Base-by-base conservation (phyloP, 192 early-diverging fungal species). In the Entophlyctis luteolus region DNA sequence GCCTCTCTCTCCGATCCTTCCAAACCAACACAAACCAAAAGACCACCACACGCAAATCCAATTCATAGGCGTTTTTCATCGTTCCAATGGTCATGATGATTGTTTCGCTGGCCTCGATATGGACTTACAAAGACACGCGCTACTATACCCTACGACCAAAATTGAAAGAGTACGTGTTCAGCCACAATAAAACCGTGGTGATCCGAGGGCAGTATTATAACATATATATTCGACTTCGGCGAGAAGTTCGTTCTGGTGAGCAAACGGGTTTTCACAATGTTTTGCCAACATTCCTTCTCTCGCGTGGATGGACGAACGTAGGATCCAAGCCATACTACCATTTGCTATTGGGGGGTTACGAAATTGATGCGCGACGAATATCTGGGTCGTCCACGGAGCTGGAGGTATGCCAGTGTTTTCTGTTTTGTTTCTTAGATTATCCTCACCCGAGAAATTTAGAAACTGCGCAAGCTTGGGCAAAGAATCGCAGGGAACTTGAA, bases 71-170 rank as follows among this genome's bases (percentile, higher is more conserved):
- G 10, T 71, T 71, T 27, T 71, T 71, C 38, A 56, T 71, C 23
- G 29, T 65, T 0, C 70, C 70, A 10, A 23, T 71, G 48, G 22
- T 71, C 22, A 29, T 55, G 0, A 46, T 56, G 50, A 48, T 71
- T 22, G 55, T 71, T 4, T 71, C 70, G 12, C 48, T 71, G 6
- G 62, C 60, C 2, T 37, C 59, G 20, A 65, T 71, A 8, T 71
- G 70, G 70, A 71, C 62, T 35, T 71, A 65, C 53, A 71, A 71
- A 54, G 70, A 71, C 28, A 71, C 70, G 37, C 33, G 70, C 23
- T 54, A 54, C 22, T 71, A 71, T 50, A 65, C 60, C 4, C 53
- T 71, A 18, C 10, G 25, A 32, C 70, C 70, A 1, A 37, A 54
- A 25, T 23, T 18, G 36, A 63, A 65, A 55, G 62, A 65, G 39